These are phyloP conservation scores for Rhododendron williamsianum DNA, from an alignment of 148 eudicot genomes.

Conservation along the genomic window DNA sequence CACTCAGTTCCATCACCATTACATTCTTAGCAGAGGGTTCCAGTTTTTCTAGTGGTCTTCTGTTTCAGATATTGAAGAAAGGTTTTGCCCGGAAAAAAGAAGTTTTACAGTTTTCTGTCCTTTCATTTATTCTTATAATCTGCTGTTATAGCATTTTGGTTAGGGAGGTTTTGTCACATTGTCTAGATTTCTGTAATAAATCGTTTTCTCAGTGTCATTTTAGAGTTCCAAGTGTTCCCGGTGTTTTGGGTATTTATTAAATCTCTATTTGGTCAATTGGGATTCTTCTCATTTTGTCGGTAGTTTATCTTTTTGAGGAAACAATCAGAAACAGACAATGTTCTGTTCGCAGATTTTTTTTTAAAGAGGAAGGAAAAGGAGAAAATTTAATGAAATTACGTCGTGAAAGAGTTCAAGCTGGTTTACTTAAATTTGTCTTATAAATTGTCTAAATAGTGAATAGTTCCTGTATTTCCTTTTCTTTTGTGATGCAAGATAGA, in stretches of 20 bases:
- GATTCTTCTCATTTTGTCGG: not conserved
- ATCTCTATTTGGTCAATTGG: not conserved
- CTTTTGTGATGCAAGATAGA: too few relatives aligned
- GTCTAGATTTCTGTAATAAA: slow-evolving; percentile 10
- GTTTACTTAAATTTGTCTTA: not conserved
- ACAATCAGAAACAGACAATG: not conserved
- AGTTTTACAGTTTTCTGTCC: not conserved
- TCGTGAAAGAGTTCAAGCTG: not conserved
- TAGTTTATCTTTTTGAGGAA: not conserved
- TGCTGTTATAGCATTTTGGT: slow-evolving; percentile 9
- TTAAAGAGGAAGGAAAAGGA: not conserved
- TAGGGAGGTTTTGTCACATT: slow-evolving; percentile 4
- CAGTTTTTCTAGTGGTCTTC: slow-evolving; percentile 44
- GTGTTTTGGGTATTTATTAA: not conserved
- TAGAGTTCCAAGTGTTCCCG: not conserved
- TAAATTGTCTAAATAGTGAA: not conserved
- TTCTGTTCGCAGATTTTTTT: not conserved
- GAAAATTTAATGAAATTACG: not conserved
- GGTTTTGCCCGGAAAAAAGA: slow-evolving; percentile 8
- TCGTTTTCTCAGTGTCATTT: not conserved
- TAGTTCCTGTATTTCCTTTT: not conserved
- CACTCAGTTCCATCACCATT: slow-evolving; percentile 16
- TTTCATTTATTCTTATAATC: slow-evolving; percentile 4
- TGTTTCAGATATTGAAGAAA: slow-evolving; percentile 35
- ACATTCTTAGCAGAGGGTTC: slow-evolving; percentile 39